Base-by-base conservation (phyloP, 164 flowering plant genomes). In the Magnolia officinalis region DNA sequence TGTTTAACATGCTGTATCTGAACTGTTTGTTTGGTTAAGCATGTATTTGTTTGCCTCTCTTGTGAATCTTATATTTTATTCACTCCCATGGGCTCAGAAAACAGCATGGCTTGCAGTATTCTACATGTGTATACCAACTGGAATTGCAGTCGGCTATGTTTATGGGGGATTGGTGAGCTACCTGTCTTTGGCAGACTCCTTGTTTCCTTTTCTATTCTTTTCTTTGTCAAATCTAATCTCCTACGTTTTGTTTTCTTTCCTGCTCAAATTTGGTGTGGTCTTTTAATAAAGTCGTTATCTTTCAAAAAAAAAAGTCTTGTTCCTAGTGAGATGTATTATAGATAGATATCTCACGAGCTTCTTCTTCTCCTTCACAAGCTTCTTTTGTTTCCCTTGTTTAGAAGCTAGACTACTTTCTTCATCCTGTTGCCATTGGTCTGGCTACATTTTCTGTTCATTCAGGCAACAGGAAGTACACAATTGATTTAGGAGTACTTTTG, bases 61-160 rank as follows among this genome's bases (percentile, higher is more conserved):
- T 31, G 24, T 26, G 59, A 13, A 10, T 59, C 64, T 75, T 7
- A 18, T 66, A 23, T 50, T 21, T 19, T 70, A 1, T 55, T 72
- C 67, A 18, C 23, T 73, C 23, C 65, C 29, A 51, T 81, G 76
- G 11, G 75, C 50, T 24, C 91, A 90, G 95, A 91, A 85, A 87
- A 88, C 87, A 16, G 86, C 83, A 63, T 91, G 95, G 95, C 89
- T 91, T 71, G 89, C 84, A 55, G 70, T 86, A 74, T 91, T 89
- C 63, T 91, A 91, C 83, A 91, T 89, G 95, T 89, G 92, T 64
- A 87, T 89, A 82, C 95, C 95, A 26, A 73, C 87, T 77, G 95
- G 95, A 76, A 67, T 87, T 75, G 95, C 95, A 4, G 65, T 89
- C 76, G 95, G 95, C 72, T 91, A 91, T 82, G 90, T 91, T 70